Evolutionary conservation across 116 monocot species (phyloP).

Genomic region (Dioscorea cayenensis): DNA sequence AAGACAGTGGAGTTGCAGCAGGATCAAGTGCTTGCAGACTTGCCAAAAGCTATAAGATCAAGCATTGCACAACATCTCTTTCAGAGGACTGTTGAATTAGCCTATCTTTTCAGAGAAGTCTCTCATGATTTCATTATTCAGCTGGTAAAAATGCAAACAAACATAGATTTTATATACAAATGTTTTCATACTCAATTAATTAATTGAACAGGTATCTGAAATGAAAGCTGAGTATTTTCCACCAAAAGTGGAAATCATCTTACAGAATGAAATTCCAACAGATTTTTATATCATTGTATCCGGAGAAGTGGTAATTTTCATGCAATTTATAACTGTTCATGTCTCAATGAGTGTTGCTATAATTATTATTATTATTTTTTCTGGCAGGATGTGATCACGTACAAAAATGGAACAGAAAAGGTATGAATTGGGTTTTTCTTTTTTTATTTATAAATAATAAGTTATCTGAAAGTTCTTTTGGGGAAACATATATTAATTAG

Average conservation of each 20-base stretch:
- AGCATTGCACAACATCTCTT: slow-evolving; percentile 64
- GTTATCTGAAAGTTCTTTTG: background rate
- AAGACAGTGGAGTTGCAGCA: slow-evolving; percentile 65
- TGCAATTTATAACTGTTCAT: background rate
- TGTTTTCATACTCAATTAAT: background rate
- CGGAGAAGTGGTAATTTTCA: slow-evolving; percentile 41
- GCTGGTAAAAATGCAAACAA: slow-evolving; percentile 28
- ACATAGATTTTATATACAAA: background rate
- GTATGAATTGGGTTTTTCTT: slow-evolving; percentile 14
- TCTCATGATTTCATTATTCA: slow-evolving; percentile 39
- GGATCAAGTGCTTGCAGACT: slow-evolving; percentile 35
- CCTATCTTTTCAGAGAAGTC: slow-evolving; percentile 54
- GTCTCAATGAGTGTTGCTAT: background rate
- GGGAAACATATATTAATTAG: background rate
- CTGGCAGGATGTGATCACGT: slow-evolving; percentile 49
- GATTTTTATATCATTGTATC: slow-evolving; percentile 69
- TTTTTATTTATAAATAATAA: background rate
- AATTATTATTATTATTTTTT: background rate
- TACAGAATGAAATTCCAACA: slow-evolving; percentile 55
- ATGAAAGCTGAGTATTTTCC: slow-evolving; percentile 71
- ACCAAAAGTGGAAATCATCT: slow-evolving; percentile 61
- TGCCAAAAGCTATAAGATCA: slow-evolving; percentile 63
- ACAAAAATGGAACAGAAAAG: slow-evolving; percentile 53
- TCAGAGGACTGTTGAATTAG: slow-evolving; percentile 21
- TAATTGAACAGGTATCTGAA: slow-evolving; percentile 40